These are phyloP conservation scores for Amanita molliuscula DNA, from an alignment of 768 basidiomycete species.

Conservation along the genomic window DNA sequence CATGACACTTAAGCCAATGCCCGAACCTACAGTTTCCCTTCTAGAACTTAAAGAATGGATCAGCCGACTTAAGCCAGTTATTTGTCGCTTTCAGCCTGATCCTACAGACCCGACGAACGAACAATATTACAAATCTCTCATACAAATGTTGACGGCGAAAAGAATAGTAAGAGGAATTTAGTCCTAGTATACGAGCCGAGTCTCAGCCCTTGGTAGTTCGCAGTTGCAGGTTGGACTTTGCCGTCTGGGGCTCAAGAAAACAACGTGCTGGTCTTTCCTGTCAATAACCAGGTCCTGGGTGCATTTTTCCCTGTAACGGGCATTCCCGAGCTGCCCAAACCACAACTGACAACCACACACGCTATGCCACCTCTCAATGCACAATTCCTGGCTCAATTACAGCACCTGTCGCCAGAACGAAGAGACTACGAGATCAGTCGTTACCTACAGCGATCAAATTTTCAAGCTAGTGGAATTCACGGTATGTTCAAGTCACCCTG, in stretches of 20 bases:
- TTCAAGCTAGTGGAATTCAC: not conserved
- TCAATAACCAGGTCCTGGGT: constrained; percentile 24
- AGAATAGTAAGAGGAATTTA: constrained; percentile 29
- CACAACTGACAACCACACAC: constrained; percentile 4
- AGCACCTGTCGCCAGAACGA: constrained; percentile 17
- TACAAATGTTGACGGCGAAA: constrained; percentile 29
- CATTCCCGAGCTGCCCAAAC: constrained; percentile 38
- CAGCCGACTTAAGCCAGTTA: constrained; percentile 23
- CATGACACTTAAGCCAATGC: constrained; percentile 29
- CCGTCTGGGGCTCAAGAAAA: constrained; percentile 31
- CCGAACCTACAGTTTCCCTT: constrained; percentile 28
- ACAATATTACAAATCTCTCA: constrained; percentile 28
- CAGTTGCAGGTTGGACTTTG: constrained; percentile 38
- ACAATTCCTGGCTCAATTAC: constrained; percentile 13
- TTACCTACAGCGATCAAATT: constrained; percentile 1
- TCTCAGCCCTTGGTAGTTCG: constrained; percentile 28
- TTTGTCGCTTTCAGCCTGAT: constrained; percentile 28
- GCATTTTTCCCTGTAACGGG: constrained; percentile 42
- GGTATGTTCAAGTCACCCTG: not conserved
- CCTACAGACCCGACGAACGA: constrained; percentile 28
- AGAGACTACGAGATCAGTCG: constrained; percentile 11
- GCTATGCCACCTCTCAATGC: constrained; percentile 5
- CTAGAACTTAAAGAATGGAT: constrained; percentile 39
- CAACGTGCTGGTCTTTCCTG: constrained; percentile 38
- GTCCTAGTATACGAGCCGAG: not conserved